phyloP scores from a whole-genome alignment of 2,329 filamentous ascomycete genomes.

The Fusarium heterosporum region DNA sequence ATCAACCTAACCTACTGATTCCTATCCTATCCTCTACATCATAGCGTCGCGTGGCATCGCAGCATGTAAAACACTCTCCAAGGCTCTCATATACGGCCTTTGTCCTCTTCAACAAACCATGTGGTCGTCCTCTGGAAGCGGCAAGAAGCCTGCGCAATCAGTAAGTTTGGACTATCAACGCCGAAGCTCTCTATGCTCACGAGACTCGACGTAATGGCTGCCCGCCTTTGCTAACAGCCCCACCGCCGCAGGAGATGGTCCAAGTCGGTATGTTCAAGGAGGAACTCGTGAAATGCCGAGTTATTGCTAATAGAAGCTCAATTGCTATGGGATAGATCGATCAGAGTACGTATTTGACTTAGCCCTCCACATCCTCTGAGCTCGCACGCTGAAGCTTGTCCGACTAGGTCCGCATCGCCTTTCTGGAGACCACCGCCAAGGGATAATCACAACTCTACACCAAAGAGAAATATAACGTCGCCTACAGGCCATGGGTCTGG shows the following conservation, averaged over 20 bases:
- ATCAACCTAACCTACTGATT: constrained; percentile 34
- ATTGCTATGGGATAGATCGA: constrained; percentile 60
- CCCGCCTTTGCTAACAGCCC: constrained; percentile 52
- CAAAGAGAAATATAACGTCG: constrained; percentile 61
- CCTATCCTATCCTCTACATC: constrained; percentile 38
- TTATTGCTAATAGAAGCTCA: constrained; percentile 46
- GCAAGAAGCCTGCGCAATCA: constrained; percentile 79
- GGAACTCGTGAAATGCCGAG: constrained; percentile 23
- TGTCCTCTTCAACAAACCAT: constrained; percentile 56
- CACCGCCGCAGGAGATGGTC: constrained; percentile 88
- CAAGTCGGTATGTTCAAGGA: constrained; percentile 83
- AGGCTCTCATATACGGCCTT: constrained; percentile 44
- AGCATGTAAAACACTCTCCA: constrained; percentile 49
- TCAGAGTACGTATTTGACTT: constrained; percentile 66
- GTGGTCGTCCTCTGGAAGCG: constrained; percentile 73
- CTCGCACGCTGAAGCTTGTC: constrained; percentile 46
- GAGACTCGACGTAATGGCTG: constrained; percentile 43
- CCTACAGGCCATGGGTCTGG: constrained; percentile 67
- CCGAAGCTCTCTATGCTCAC: constrained; percentile 36
- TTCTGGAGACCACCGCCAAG: constrained; percentile 81
- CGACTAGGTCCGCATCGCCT: constrained; percentile 79
- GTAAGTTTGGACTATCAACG: constrained; percentile 59
- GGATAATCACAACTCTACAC: constrained; percentile 56
- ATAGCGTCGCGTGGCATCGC: constrained; percentile 43
- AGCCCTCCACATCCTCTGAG: constrained; percentile 4